Base-by-base conservation (phyloP, 2,329 filamentous ascomycete species). In the Talaromyces sp. region DNA sequence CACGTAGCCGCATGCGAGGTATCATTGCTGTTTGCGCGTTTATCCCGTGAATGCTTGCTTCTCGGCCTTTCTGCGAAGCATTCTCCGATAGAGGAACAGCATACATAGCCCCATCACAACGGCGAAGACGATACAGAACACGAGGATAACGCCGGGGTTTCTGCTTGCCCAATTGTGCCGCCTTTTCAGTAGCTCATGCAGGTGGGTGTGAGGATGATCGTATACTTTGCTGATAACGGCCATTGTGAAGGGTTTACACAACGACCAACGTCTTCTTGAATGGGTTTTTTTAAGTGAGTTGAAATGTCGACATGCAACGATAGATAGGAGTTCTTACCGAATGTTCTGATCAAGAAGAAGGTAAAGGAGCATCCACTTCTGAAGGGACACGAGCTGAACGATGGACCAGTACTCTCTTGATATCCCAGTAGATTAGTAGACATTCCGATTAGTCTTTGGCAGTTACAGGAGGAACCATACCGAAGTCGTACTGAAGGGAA, bases 61-160 rank as follows among this genome's bases (percentile, higher is more conserved):
- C 19, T 67, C 63, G 9, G 69, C 66, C 58, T 67, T 70, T 40
- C 64, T 61, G 8, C 69, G 65, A 61, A 70, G 60, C 56, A 79
- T 69, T 66, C 70, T 75, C 61, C 79, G 77, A 62, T 77, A 76
- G 61, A 81, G 65, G 67, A 81, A 79, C 40, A 86, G 75, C 52
- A 67, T 64, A 57, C 79, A 62, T 51, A 87, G 68, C 25, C 82
- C 78, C 60, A 79, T 57, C 39, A 61, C 77, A 63, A 87, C 80
- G 60, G 84, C 65, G 66, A 81, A 81, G 69, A 85, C 76, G 64
- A 87, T 83, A 70, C 74, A 78, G 72, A 87, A 84, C 58, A 87
- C 84, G 63, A 86, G 74, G 53, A 87, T 77, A 62, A 86, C 82
- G 70, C 84, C 84, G 45, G 80, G 77, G 66, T 87, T 81, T 33